A percentile compares a stretch with the other conserved stretches of the same genome.
These are phyloP conservation scores for Neostapfia colusana DNA, from an alignment of 176 grass and related monocot genomes.

Conservation along the genomic window DNA sequence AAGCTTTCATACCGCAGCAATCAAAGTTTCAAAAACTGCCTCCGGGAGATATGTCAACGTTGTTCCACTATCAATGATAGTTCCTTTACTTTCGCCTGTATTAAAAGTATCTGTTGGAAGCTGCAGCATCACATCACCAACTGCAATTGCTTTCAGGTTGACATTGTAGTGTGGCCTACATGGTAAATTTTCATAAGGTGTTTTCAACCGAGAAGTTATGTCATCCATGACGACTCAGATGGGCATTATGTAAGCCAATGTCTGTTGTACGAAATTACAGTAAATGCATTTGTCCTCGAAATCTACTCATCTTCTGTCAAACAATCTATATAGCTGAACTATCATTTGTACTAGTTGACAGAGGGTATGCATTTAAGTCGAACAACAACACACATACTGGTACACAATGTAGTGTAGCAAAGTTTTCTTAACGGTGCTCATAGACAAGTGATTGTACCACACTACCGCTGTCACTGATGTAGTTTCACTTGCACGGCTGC, in stretches of 20 bases:
- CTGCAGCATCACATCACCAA: slow-evolving; percentile 59
- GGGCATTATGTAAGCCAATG: background rate
- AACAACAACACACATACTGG: background rate
- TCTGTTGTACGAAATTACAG: background rate
- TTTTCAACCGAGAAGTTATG: background rate
- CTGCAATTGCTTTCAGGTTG: slow-evolving; percentile 70
- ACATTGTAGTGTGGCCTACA: slow-evolving; percentile 90
- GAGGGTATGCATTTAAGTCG: background rate
- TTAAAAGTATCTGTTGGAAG: slow-evolving; percentile 65
- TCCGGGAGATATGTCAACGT: slow-evolving; percentile 83
- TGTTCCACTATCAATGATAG: slow-evolving; percentile 95
- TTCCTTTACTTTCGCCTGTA: slow-evolving; percentile 56
- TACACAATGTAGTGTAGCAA: background rate
- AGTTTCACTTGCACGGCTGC: background rate
- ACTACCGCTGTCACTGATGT: background rate
- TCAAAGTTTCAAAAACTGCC: slow-evolving; percentile 53
- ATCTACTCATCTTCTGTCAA: background rate
- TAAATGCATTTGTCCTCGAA: background rate
- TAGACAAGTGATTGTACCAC: no score
- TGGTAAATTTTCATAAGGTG: slow-evolving; percentile 28
- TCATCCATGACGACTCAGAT: background rate
- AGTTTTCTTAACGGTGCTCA: background rate
- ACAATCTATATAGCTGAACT: background rate
- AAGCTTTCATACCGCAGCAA: slow-evolving; percentile 50
- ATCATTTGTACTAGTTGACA: background rate